A percentile compares a stretch with the other conserved stretches of the same genome.
phyloP scores from a whole-genome alignment of 768 basidiomycete genomes.

The Amanita inopinata region DNA sequence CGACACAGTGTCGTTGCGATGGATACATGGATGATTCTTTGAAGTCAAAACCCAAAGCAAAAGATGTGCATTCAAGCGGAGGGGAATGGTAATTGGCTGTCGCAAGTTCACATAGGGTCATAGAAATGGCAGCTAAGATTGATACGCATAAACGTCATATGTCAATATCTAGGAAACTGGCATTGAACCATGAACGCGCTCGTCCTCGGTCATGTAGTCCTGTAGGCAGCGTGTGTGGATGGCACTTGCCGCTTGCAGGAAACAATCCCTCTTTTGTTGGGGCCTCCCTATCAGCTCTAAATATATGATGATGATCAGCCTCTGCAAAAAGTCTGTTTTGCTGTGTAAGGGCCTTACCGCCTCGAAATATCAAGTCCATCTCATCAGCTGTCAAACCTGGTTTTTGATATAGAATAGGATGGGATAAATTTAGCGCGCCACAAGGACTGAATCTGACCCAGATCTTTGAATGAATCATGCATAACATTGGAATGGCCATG shows the following conservation, averaged over 20 bases:
- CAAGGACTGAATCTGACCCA: no score
- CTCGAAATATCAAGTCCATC: neutral
- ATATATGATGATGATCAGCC: neutral
- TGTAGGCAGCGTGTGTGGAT: constrained; percentile 44
- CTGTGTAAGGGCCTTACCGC: no score
- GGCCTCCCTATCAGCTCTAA: neutral
- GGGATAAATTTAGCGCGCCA: no score
- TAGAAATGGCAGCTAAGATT: constrained; percentile 53
- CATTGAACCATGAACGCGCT: constrained; percentile 45
- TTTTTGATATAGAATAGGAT: no score
- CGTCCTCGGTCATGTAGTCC: constrained; percentile 49
- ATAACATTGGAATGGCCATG: no score
- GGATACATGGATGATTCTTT: constrained; percentile 43
- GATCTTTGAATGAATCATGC: no score
- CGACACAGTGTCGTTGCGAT: constrained; percentile 20
- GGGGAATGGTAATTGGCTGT: constrained; percentile 60
- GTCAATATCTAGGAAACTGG: neutral
- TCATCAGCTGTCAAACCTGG: constrained; percentile 2
- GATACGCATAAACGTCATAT: neutral
- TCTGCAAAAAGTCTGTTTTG: no score
- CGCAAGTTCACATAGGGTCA: constrained; percentile 74
- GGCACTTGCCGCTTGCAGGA: constrained; percentile 38
- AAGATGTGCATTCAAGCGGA: constrained; percentile 54
- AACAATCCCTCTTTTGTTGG: constrained; percentile 45
- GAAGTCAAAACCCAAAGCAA: constrained; percentile 18